Percentiles rank a stretch among this genome's conserved stretches.
Conservation (phyloP, 257 asterid species). For the Cordia subcordata region DNA sequence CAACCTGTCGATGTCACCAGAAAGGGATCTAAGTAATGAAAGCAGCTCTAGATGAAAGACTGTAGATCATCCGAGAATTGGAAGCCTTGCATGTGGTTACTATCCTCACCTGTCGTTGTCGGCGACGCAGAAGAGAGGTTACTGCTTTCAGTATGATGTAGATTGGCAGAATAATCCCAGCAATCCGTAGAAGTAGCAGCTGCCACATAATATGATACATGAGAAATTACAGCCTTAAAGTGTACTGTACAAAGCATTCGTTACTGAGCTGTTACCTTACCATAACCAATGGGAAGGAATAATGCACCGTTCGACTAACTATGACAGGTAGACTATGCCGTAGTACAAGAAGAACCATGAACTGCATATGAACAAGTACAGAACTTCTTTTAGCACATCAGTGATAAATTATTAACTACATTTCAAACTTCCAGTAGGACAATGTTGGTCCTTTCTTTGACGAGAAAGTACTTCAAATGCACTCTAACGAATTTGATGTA, state of each 20-base stretch:
- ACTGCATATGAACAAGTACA: slow-evolving; percentile 37
- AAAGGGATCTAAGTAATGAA: slow-evolving; percentile 6
- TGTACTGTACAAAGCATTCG: not conserved
- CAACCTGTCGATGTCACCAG: slow-evolving; percentile 34
- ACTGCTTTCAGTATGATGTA: slow-evolving; percentile 78
- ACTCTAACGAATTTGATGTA: too few relatives aligned
- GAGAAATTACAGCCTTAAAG: slow-evolving; percentile 8
- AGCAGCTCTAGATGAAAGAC: too few relatives aligned
- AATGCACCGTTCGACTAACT: slow-evolving; percentile 56
- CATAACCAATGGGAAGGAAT: slow-evolving; percentile 67
- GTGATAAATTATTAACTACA: not conserved
- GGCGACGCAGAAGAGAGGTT: slow-evolving; percentile 49
- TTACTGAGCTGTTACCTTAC: slow-evolving; percentile 34
- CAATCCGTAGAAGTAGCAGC: slow-evolving; percentile 57
- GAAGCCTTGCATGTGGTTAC: not conserved
- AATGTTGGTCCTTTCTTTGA: not conserved
- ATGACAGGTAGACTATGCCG: slow-evolving; percentile 81
- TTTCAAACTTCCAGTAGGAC: not conserved
- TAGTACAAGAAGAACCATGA: slow-evolving; percentile 73
- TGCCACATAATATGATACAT: slow-evolving; percentile 27
- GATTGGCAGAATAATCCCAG: slow-evolving; percentile 77
- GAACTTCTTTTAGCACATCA: not conserved
- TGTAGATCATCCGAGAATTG: not conserved
- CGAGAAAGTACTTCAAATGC: too few relatives aligned
- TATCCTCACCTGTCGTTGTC: slow-evolving; percentile 46